A percentile compares a stretch with the other conserved stretches of the same genome.
phyloP scores from a whole-genome alignment of 139 green algal species.

The Chlamydomonas sp. region DNA sequence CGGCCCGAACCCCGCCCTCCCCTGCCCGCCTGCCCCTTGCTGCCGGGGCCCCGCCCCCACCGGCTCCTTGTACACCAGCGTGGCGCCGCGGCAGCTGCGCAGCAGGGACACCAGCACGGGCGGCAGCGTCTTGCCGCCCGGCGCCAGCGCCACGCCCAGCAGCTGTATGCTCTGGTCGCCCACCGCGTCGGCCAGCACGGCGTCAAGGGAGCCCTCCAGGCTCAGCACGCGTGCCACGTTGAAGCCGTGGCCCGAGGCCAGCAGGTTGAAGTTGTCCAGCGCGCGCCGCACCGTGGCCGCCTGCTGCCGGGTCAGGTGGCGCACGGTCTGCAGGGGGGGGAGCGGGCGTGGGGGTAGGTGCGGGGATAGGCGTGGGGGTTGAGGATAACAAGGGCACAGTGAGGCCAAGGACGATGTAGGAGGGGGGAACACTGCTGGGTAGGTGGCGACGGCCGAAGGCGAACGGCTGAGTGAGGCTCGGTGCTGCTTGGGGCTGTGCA shows the following conservation, averaged over 20 bases:
- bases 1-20: background rate
- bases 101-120: constrained; percentile 19
- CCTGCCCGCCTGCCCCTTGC: background rate
- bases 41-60: background rate
- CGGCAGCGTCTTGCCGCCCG: constrained; percentile 32
- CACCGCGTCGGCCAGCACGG: constrained; percentile 15
- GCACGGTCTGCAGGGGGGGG: background rate
- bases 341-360: background rate
- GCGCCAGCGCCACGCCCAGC: constrained; percentile 24
- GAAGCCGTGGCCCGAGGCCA: constrained; percentile 23
- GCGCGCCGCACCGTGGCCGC: constrained; percentile 19
- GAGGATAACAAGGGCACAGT: background rate
- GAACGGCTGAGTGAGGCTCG: too few relatives aligned
- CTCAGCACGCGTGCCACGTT: constrained; percentile 16
- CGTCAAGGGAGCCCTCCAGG: constrained; percentile 25
- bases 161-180: constrained; percentile 22
- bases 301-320: constrained; percentile 34
- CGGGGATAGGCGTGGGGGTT: too few relatives aligned
- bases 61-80: constrained; percentile 37
- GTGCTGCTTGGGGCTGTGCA: too few relatives aligned
- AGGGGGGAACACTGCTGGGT: background rate
- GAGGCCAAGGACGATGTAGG: background rate
- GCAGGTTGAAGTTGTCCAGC: constrained; percentile 37
- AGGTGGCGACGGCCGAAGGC: too few relatives aligned
- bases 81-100: constrained; percentile 28